Conservation (phyloP, 2,329 filamentous ascomycete genomes). For the Thyridium curvatum region DNA sequence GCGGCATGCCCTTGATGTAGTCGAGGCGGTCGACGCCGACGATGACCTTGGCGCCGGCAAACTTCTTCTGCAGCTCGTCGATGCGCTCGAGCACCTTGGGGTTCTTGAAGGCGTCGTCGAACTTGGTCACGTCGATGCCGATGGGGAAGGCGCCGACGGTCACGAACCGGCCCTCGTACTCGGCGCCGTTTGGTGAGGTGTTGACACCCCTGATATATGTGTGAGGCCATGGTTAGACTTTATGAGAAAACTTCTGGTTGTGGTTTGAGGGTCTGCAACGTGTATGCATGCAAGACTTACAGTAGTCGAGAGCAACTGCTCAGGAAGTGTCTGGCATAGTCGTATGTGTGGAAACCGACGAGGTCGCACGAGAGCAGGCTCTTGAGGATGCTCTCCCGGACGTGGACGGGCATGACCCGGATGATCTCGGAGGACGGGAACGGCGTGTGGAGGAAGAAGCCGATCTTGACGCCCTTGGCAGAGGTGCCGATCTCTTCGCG, state of each 20-base stretch:
- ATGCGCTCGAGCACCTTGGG: slow-evolving; percentile 85
- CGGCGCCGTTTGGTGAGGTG: slow-evolving; percentile 92
- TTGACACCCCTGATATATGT: slow-evolving; percentile 38
- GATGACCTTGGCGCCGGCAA: slow-evolving; percentile 92
- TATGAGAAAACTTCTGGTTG: too few species aligned
- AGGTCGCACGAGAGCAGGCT: slow-evolving; percentile 91
- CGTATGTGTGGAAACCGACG: slow-evolving; percentile 97
- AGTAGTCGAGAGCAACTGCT: slow-evolving; percentile 94
- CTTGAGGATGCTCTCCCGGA: slow-evolving; percentile 79
- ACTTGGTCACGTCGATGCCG: slow-evolving; percentile 95
- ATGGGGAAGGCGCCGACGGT: slow-evolving; percentile 95
- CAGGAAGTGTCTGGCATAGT: slow-evolving; percentile 96
- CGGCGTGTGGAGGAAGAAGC: slow-evolving; percentile 95
- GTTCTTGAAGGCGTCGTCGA: slow-evolving; percentile 80
- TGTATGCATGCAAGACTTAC: slow-evolving; percentile 47
- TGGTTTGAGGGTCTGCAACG: too few species aligned
- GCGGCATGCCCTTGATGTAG: slow-evolving; percentile 98
- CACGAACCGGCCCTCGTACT: slow-evolving; percentile 82
- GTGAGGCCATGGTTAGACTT: too few species aligned
- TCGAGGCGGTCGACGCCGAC: slow-evolving; percentile 95
- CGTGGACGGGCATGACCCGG: slow-evolving; percentile 88
- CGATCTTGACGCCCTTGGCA: slow-evolving; percentile 92
- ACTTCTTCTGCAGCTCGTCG: slow-evolving; percentile 77
- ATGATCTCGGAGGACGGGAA: slow-evolving; percentile 98
- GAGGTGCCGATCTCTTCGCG: slow-evolving; percentile 76